Conservation (phyloP, 2,329 filamentous ascomycete species). For the Aspergillus jensenii region DNA sequence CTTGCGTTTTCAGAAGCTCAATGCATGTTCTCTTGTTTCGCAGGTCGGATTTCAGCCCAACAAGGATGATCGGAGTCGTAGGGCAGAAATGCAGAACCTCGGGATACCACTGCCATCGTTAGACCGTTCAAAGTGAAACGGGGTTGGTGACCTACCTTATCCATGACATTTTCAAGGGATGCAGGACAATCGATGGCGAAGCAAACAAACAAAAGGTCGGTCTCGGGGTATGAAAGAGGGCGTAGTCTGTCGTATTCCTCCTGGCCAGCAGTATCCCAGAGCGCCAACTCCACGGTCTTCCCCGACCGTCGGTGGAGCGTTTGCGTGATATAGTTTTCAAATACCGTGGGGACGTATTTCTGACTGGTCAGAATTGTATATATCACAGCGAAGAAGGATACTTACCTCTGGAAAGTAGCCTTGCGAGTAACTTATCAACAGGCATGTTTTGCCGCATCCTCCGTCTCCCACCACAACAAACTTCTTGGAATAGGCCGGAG, state of each 20-base stretch:
- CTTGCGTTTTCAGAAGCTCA: constrained; percentile 97
- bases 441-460: constrained; percentile 96
- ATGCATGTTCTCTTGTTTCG: constrained; percentile 95
- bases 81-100: constrained; percentile 99
- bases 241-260: constrained; percentile 97
- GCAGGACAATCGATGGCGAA: constrained; percentile 99
- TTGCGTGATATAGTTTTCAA: constrained; percentile 99
- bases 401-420: constrained; percentile 97
- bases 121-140: constrained; percentile 5
- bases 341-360: constrained; percentile 99
- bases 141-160: constrained; percentile 69
- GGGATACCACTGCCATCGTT: constrained; percentile 78
- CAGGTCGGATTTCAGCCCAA: constrained; percentile 95
- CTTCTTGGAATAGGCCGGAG: constrained; percentile 95
- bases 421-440: constrained; percentile 98
- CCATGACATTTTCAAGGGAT: constrained; percentile 95
- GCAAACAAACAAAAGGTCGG: constrained; percentile 96
- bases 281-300: constrained; percentile 92
- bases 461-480: constrained; percentile 98
- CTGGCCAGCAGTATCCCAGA: constrained; percentile 98
- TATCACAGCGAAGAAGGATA: background rate
- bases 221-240: constrained; percentile 95
- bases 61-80: constrained; percentile 90
- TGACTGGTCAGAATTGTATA: constrained; percentile 39
- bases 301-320: constrained; percentile 83